phyloP scores from a whole-genome alignment of 2,329 filamentous ascomycete species.

The Fusarium sulawesiense region DNA sequence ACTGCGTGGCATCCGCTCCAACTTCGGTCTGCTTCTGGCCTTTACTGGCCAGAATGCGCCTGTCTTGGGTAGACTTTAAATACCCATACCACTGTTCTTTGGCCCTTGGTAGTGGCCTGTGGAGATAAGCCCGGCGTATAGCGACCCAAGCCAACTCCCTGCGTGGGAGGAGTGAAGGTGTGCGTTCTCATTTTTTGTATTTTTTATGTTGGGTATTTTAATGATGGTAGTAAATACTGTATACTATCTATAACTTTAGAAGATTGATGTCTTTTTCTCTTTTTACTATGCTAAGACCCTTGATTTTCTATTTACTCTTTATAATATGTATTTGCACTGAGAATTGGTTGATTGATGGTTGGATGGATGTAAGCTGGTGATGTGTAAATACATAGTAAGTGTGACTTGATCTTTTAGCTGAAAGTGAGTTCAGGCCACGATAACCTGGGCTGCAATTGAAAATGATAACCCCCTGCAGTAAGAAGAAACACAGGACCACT shows the following conservation, averaged over 20 bases:
- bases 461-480: conserved; percentile 21
- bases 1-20: neutral
- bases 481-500: neutral
- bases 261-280: neutral
- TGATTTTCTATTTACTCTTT: neutral
- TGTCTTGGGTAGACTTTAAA: neutral
- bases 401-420: neutral
- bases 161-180: neutral
- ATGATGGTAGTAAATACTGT: neutral
- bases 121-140: neutral
- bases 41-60: neutral
- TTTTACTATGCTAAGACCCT: neutral
- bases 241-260: neutral
- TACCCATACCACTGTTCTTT: neutral
- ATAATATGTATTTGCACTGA: neutral
- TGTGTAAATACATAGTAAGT: neutral
- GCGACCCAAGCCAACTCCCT: neutral
- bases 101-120: conserved; percentile 33
- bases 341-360: neutral
- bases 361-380: neutral
- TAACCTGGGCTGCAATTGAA: neutral
- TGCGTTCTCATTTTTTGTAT: conserved; percentile 20
- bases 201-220: neutral
- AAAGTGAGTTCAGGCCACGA: neutral
- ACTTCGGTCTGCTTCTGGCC: too few species aligned